Percentiles rank a stretch among this genome's conserved stretches.
These are phyloP conservation scores for Saposhnikovia divaricata DNA, from an alignment of 129 eudicot species.

Conservation along the genomic window DNA sequence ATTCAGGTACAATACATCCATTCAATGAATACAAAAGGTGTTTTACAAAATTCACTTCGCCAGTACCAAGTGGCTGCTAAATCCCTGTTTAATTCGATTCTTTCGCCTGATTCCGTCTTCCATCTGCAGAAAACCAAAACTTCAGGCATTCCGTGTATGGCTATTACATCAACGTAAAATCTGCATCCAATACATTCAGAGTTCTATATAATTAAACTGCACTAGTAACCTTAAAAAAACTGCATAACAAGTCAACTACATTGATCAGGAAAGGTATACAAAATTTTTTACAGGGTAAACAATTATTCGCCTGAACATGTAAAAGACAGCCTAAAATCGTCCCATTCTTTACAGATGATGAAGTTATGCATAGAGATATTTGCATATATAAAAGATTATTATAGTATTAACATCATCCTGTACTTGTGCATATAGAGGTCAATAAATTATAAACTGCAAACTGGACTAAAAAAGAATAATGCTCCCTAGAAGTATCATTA, in stretches of 20 bases:
- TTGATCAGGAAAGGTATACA: not conserved
- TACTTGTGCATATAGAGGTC: not conserved
- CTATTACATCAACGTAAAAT: not conserved
- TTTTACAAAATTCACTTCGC: not conserved
- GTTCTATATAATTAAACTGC: not conserved
- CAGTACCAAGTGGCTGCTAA: not conserved
- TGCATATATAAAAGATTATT: not conserved
- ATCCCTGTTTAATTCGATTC: not conserved
- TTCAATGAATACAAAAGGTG: conserved; percentile 5
- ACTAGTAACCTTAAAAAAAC: not conserved
- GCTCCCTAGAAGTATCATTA: not conserved
- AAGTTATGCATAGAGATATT: not conserved
- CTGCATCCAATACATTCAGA: not conserved
- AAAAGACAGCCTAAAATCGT: not conserved
- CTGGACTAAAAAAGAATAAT: not conserved
- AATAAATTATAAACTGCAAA: not conserved
- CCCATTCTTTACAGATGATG: not conserved
- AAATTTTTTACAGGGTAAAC: not conserved
- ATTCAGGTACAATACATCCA: conserved; percentile 5
- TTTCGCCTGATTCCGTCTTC: not conserved
- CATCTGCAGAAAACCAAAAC: conserved; percentile 2
- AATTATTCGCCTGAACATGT: not conserved
- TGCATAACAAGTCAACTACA: not conserved
- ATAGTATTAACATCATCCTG: not conserved
- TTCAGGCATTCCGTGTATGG: not conserved